Evolutionary conservation across 179 eudicot species (phyloP).

Genomic region (Patellifolia procumbens): DNA sequence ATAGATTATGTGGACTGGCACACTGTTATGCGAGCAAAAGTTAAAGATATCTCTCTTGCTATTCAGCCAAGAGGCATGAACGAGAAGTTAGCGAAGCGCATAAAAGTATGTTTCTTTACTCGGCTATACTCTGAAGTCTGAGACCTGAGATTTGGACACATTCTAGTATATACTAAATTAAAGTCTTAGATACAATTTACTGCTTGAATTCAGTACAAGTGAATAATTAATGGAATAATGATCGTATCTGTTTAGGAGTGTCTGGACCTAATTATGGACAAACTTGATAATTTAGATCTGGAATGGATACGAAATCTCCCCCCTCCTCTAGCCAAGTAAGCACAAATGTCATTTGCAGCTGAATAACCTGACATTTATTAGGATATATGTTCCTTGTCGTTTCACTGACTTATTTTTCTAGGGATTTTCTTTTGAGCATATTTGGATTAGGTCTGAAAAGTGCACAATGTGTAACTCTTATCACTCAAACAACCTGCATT

Average conservation of each 20-base stretch:
- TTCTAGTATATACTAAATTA: neutral
- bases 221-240: neutral
- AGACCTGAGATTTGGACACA: too few species aligned
- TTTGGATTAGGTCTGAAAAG: slow-evolving; percentile 48
- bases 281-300: slow-evolving; percentile 61
- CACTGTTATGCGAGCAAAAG: slow-evolving; percentile 42
- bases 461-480: slow-evolving; percentile 42
- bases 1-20: slow-evolving; percentile 48
- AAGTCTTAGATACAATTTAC: neutral
- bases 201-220: slow-evolving; percentile 11
- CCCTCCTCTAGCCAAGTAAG: slow-evolving; percentile 60
- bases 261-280: slow-evolving; percentile 42
- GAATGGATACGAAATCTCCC: slow-evolving; percentile 68
- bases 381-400: neutral
- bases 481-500: slow-evolving; percentile 48
- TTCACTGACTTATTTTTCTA: slow-evolving; percentile 11
- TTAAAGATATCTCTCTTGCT: slow-evolving; percentile 38
- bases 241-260: slow-evolving; percentile 33
- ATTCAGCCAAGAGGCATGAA: slow-evolving; percentile 54
- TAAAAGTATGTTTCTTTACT: slow-evolving; percentile 46
- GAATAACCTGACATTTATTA: neutral
- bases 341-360: neutral
- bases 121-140: too few species aligned
- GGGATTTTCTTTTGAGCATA: slow-evolving; percentile 38
- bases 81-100: slow-evolving; percentile 44